Conservation (phyloP, 2,329 filamentous ascomycete species). For the Juglanconis juglandina region DNA sequence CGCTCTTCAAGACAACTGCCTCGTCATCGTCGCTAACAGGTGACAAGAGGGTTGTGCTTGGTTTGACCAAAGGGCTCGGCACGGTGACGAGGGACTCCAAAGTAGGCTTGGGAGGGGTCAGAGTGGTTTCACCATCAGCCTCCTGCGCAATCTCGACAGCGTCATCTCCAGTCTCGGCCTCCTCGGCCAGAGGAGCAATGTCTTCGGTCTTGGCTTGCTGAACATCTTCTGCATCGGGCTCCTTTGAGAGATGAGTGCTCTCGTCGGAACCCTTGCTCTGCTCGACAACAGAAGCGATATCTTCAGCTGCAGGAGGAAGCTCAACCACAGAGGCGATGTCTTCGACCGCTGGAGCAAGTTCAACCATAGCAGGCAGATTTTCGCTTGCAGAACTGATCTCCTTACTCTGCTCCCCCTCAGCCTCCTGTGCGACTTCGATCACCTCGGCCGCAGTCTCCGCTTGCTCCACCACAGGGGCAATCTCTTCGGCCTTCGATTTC, state of each 20-base stretch:
- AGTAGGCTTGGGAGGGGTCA: conserved; percentile 26
- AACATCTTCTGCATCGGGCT: background rate
- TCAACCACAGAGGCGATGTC: background rate
- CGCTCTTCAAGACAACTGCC: conserved; percentile 32
- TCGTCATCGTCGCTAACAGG: conserved; percentile 39
- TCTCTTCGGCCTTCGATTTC: conserved; percentile 17
- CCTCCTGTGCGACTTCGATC: conserved; percentile 18
- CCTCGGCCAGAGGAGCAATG: conserved; percentile 22
- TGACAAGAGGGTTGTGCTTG: conserved; percentile 20
- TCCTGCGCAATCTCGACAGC: conserved; percentile 19
- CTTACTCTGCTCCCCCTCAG: conserved; percentile 17
- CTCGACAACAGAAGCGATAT: background rate
- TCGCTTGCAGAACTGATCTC: background rate
- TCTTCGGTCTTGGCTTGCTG: conserved; percentile 3
- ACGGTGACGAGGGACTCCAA: conserved; percentile 13
- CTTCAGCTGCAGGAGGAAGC: background rate
- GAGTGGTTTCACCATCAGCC: conserved; percentile 23
- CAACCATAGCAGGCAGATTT: background rate
- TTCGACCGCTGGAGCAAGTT: conserved; percentile 3
- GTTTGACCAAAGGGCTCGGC: conserved; percentile 13
- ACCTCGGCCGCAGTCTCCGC: conserved; percentile 23
- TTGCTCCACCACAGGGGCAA: conserved; percentile 23
- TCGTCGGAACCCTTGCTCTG: background rate
- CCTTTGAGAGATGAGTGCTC: background rate
- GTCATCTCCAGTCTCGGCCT: conserved; percentile 22